Conservation (phyloP, 768 basidiomycete genomes). For the Termitomyces titanicus region DNA sequence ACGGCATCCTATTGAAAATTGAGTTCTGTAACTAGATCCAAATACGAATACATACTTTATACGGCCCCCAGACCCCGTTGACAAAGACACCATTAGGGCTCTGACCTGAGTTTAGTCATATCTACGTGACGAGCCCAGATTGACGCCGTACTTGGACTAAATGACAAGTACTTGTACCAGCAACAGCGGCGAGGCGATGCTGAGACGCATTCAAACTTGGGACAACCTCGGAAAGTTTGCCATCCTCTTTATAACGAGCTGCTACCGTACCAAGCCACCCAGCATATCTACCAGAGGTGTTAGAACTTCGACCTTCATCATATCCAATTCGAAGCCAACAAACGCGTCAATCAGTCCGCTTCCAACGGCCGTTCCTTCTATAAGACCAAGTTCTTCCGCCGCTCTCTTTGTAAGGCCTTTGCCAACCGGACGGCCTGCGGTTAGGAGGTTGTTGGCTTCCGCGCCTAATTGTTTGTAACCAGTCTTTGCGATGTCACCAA, state of each 20-base stretch:
- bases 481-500: constrained; percentile 63
- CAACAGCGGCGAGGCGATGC: constrained; percentile 85
- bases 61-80: constrained; percentile 90
- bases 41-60: constrained; percentile 45
- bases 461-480: constrained; percentile 77
- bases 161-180: constrained; percentile 96
- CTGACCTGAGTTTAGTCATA: constrained; percentile 29
- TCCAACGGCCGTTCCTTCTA: constrained; percentile 87
- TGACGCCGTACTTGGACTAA: constrained; percentile 65
- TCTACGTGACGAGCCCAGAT: neutral
- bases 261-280: constrained; percentile 98
- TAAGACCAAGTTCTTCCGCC: constrained; percentile 81
- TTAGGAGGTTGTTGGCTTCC: constrained; percentile 58
- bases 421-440: constrained; percentile 85
- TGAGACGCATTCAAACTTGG: constrained; percentile 74
- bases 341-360: constrained; percentile 95
- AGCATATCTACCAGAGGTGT: constrained; percentile 56
- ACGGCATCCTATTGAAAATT: constrained; percentile 63
- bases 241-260: constrained; percentile 60
- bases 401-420: constrained; percentile 73
- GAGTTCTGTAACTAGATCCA: neutral
- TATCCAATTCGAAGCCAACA: constrained; percentile 22
- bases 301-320: neutral
- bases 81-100: constrained; percentile 84
- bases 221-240: constrained; percentile 41